Evolutionary conservation across 1,284 basidiomycete species (phyloP).

Genomic region (Hypsizygus ulmarius): DNA sequence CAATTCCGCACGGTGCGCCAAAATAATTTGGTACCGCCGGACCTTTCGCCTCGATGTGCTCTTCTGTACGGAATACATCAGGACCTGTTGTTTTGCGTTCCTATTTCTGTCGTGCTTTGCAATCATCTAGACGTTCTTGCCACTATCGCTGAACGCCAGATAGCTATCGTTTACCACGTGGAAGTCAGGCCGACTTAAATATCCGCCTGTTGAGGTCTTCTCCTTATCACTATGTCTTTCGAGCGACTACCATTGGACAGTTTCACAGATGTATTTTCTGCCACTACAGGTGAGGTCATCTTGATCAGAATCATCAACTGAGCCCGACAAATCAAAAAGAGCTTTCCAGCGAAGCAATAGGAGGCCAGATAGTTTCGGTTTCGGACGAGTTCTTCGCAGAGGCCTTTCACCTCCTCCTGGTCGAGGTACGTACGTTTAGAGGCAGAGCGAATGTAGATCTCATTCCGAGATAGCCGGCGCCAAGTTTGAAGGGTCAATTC

Average conservation of each 20-base stretch:
- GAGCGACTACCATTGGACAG: conserved; percentile 50
- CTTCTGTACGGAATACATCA: too few species aligned
- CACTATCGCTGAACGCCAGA: conserved; percentile 24
- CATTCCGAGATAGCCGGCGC: conserved; percentile 60
- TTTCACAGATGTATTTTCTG: conserved; percentile 50
- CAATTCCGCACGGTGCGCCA: too few species aligned
- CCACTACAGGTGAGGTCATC: conserved; percentile 54
- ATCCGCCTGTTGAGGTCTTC: not conserved
- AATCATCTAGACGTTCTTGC: conserved; percentile 5
- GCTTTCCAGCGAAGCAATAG: conserved; percentile 85
- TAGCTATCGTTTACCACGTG: conserved; percentile 3
- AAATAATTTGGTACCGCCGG: too few species aligned
- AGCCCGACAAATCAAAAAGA: conserved; percentile 45
- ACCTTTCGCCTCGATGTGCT: too few species aligned
- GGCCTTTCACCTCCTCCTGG: conserved; percentile 80
- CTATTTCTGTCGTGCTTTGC: too few species aligned
- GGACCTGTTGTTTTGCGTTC: too few species aligned
- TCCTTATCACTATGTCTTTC: conserved; percentile 34
- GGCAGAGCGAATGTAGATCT: not conserved
- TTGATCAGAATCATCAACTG: not conserved
- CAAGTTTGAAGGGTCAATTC: conserved; percentile 88
- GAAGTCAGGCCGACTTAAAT: conserved; percentile 2
- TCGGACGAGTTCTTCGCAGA: conserved; percentile 98
- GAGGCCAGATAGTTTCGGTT: conserved; percentile 71
- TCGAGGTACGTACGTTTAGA: conserved; percentile 53